Conservation (phyloP, 495 filamentous ascomycete species). For the Penicillium arizonense region DNA sequence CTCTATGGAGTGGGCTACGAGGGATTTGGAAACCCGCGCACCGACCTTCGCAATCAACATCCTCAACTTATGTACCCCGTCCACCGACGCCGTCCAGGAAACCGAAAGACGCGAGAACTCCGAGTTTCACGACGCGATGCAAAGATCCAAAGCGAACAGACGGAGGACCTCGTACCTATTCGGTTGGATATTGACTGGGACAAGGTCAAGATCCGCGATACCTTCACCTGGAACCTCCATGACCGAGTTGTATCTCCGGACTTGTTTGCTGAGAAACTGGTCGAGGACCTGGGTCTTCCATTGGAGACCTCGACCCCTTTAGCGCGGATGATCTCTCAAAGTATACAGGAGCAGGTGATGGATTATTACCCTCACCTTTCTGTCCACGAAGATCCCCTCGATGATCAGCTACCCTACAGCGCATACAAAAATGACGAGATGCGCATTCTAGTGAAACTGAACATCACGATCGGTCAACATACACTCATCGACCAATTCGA, state of each 20-base stretch:
- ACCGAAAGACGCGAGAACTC: constrained; percentile 66
- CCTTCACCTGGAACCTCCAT: constrained; percentile 97
- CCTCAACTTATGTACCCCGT: constrained; percentile 72
- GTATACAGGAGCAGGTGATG: constrained; percentile 83
- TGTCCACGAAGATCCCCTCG: constrained; percentile 85
- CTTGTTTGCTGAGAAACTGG: constrained; percentile 79
- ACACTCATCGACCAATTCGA: constrained; percentile 97
- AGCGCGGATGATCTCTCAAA: constrained; percentile 72
- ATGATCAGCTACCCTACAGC: constrained; percentile 84
- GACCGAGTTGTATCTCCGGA: constrained; percentile 78
- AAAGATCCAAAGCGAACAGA: constrained; percentile 79
- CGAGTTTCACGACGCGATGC: constrained; percentile 74
- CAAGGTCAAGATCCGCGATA: constrained; percentile 93
- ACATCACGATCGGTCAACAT: constrained; percentile 95
- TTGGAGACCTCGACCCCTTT: constrained; percentile 60
- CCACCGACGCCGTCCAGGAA: constrained; percentile 69
- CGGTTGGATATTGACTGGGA: constrained; percentile 93
- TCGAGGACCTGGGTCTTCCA: constrained; percentile 87
- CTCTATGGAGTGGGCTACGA: constrained; percentile 80
- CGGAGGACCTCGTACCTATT: constrained; percentile 88
- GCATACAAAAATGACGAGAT: constrained; percentile 99
- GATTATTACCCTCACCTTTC: constrained; percentile 91
- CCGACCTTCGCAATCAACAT: constrained; percentile 56
- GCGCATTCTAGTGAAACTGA: constrained; percentile 90
- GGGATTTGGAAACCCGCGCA: constrained; percentile 84